A percentile compares a stretch with the other conserved stretches of the same genome.
phyloP scores from a whole-genome alignment of 164 flowering plant genomes.

The Taxillus chinensis region DNA sequence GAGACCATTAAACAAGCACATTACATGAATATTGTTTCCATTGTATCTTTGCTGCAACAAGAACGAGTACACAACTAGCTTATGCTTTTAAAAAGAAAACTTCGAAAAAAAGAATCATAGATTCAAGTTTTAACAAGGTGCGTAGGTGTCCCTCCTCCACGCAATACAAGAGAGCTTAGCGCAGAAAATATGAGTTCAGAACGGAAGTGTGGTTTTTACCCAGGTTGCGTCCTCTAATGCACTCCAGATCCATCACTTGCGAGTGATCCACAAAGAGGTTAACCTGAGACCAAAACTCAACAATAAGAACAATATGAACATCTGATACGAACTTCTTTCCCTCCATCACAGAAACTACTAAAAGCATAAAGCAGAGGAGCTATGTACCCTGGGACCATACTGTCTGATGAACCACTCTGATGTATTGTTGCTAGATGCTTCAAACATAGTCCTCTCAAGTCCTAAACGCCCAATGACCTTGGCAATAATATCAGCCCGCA shows the following conservation, averaged over 20 bases:
- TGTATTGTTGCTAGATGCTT: constrained; percentile 54
- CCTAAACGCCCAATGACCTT: constrained; percentile 88
- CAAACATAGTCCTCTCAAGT: constrained; percentile 92
- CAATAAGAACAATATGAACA: constrained; percentile 1
- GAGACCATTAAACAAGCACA: too few relatives aligned
- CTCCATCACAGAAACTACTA: background rate
- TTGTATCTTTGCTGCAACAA: too few relatives aligned
- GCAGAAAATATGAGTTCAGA: constrained; percentile 29
- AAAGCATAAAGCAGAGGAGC: background rate
- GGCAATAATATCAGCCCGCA: constrained; percentile 72
- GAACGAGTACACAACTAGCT: too few relatives aligned
- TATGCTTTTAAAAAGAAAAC: too few relatives aligned
- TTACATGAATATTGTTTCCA: too few relatives aligned
- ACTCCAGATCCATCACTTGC: constrained; percentile 78
- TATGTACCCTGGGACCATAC: constrained; percentile 78
- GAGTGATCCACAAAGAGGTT: constrained; percentile 89
- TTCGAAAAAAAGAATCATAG: too few relatives aligned
- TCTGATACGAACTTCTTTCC: background rate
- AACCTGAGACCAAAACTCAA: constrained; percentile 38
- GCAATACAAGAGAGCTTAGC: constrained; percentile 7
- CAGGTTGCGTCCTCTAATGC: constrained; percentile 69
- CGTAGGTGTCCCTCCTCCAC: background rate
- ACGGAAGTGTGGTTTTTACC: constrained; percentile 54
- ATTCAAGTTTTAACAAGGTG: background rate
- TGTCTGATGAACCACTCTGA: constrained; percentile 82